Evolutionary conservation across 805 yeast species (phyloP), one percentile per base, ranked within the genome.

Genomic region (Naumovozyma castellii): DNA sequence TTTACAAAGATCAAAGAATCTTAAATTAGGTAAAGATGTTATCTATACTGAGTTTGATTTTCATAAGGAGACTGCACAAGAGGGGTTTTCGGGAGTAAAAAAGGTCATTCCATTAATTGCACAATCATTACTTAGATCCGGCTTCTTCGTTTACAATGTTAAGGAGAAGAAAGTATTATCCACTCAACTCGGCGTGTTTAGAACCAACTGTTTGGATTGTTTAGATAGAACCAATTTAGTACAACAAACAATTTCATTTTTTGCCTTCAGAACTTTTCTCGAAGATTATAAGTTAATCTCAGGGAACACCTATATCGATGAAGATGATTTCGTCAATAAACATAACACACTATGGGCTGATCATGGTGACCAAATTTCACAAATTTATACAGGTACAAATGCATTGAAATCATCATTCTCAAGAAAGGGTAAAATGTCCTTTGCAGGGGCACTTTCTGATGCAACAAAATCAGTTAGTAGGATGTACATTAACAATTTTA

Each of bases 301-400:
- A 1, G 43, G 43, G 27, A 44, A 41, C 13, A 32, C 49, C n/a
- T 50, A 42, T 28, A 43, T 46, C 28, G 67, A 63, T 30, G 70
- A 67, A 3, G 66, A 73, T 18, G 90, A 79, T 15, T 64, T 84
- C 18, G 71, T 78, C 56, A 62, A 68, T n/a, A 80, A 79, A 40
- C 95, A 88, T 48, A 84, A 88, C 49, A 74, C 84, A 5, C 65
- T 92, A 15, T 92, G 98, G 98, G 99, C 99, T 1, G 96, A 92
- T 59, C 92, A 92, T 60, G 99, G 98, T 41, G 98, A 92, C 61
- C 95, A 86, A 48, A 79, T 92, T 3, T 85, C 96, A 2, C 94
- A 85, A 57, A 90, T 92, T 14, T 92, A 92, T 62, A 90, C 98
- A 0, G 97, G 98, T 20, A 92, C 99, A 0, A 94, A 94, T 44